Evolutionary conservation across 495 filamentous ascomycete genomes (phyloP).

Genomic region (Trichocladium uniseriatum): DNA sequence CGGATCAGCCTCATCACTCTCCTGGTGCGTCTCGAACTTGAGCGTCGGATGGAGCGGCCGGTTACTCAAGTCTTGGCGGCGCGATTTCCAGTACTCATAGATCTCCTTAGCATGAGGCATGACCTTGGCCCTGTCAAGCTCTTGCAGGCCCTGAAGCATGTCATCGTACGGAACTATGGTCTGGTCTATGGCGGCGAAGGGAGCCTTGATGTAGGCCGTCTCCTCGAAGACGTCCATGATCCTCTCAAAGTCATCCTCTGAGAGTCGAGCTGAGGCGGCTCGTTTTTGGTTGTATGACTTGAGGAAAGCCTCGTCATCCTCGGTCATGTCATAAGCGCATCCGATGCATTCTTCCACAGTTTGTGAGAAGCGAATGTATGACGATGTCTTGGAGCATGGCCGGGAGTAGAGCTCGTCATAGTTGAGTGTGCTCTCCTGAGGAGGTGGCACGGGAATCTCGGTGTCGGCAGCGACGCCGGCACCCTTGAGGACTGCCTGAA

Average conservation of each 20-base stretch:
- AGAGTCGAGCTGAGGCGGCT: constrained; percentile 53
- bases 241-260: constrained; percentile 83
- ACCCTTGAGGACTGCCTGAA: constrained; percentile 82
- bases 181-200: constrained; percentile 79
- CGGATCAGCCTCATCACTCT: constrained; percentile 91
- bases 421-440: constrained; percentile 63
- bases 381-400: constrained; percentile 69
- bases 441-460: constrained; percentile 80
- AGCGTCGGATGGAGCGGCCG: constrained; percentile 60
- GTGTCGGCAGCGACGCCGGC: constrained; percentile 57
- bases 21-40: constrained; percentile 87
- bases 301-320: constrained; percentile 79
- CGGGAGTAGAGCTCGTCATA: constrained; percentile 85
- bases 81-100: constrained; percentile 83
- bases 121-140: constrained; percentile 53
- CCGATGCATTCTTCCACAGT: constrained; percentile 88
- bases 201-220: constrained; percentile 68
- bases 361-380: constrained; percentile 95
- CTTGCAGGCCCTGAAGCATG: constrained; percentile 68
- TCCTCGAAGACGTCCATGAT: constrained; percentile 94
- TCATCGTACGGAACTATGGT: constrained; percentile 73
- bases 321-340: constrained; percentile 83
- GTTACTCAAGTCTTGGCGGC: constrained; percentile 56
- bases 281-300: constrained; percentile 73
- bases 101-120: constrained; percentile 72